Percentiles rank a stretch among this genome's conserved stretches.
Conservation (phyloP, 805 yeast genomes). For the Scheffersomyces amazonensis region DNA sequence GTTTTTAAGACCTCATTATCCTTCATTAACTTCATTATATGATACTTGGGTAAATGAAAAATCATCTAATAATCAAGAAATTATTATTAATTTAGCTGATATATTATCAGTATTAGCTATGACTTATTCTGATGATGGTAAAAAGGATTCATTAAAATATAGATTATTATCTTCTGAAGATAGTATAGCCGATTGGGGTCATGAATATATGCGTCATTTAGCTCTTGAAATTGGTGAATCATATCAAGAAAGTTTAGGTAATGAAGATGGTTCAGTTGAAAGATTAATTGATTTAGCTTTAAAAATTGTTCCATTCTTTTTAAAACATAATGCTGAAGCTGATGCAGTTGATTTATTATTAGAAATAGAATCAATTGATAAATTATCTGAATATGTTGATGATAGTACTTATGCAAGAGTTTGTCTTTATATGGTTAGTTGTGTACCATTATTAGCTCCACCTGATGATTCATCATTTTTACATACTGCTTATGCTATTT, state of each 20-base stretch:
- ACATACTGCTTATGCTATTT: constrained; percentile 84
- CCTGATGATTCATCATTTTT: constrained; percentile 87
- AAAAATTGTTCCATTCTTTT: constrained; percentile 81
- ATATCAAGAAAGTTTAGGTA: constrained; percentile 50
- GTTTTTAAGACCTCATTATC: constrained; percentile 86
- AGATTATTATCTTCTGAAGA: constrained; percentile 56
- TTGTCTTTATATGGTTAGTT: constrained; percentile 89
- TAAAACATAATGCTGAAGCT: constrained; percentile 95
- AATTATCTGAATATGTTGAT: constrained; percentile 81
- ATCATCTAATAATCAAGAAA: constrained; percentile 21
- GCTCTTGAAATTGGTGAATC: constrained; percentile 94
- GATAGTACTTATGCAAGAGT: constrained; percentile 82
- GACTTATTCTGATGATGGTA: constrained; percentile 84
- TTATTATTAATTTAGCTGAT: constrained; percentile 71
- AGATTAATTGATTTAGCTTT: constrained; percentile 64
- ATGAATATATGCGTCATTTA: constrained; percentile 93
- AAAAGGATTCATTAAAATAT: constrained; percentile 75
- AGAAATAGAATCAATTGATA: constrained; percentile 85
- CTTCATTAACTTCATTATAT: constrained; percentile 61
- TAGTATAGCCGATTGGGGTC: constrained; percentile 89
- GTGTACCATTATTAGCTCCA: constrained; percentile 95
- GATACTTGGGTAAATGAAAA: constrained; percentile 55
- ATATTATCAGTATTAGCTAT: constrained; percentile 89
- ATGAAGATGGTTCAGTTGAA: constrained; percentile 29
- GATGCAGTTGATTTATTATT: constrained; percentile 93